Conservation (phyloP, 1,284 basidiomycete species). For the Athelia sp. region DNA sequence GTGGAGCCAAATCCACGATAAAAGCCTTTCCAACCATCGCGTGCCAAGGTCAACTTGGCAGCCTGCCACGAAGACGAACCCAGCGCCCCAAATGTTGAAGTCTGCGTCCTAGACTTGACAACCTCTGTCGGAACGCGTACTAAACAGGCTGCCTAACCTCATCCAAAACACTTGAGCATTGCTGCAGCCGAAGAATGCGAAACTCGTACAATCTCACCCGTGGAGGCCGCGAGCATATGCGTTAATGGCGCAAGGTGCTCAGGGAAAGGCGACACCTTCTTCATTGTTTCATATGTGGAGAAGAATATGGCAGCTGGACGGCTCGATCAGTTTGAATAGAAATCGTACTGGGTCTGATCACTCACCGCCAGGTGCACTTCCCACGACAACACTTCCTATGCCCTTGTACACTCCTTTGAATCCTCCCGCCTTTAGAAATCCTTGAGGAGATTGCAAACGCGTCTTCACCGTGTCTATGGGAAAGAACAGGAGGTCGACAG, state of each 20-base stretch:
- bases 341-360: slow-evolving; percentile 2
- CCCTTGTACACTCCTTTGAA: slow-evolving; percentile 94
- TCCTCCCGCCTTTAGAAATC: slow-evolving; percentile 84
- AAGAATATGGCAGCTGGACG: slow-evolving; percentile 90
- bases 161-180: slow-evolving; percentile 7
- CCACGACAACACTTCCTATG: slow-evolving; percentile 91
- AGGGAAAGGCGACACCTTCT: slow-evolving; percentile 62
- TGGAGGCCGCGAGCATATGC: slow-evolving; percentile 79
- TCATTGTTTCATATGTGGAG: slow-evolving; percentile 89
- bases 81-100: slow-evolving; percentile 58
- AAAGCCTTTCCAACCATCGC: slow-evolving; percentile 65
- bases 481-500: slow-evolving; percentile 94
- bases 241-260: slow-evolving; percentile 61
- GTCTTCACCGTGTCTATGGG: slow-evolving; percentile 98
- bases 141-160: slow-evolving; percentile 76
- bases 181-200: not conserved
- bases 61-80: slow-evolving; percentile 41
- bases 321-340: too few relatives aligned
- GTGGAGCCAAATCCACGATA: slow-evolving; percentile 80
- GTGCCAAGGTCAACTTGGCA: slow-evolving; percentile 43
- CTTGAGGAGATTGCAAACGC: slow-evolving; percentile 83
- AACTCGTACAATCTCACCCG: slow-evolving; percentile 73
- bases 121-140: slow-evolving; percentile 94
- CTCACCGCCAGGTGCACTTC: slow-evolving; percentile 93
- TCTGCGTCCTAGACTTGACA: slow-evolving; percentile 84